Evolutionary conservation across 495 filamentous ascomycete genomes (phyloP).

Genomic region (Xylaria flabelliformis): DNA sequence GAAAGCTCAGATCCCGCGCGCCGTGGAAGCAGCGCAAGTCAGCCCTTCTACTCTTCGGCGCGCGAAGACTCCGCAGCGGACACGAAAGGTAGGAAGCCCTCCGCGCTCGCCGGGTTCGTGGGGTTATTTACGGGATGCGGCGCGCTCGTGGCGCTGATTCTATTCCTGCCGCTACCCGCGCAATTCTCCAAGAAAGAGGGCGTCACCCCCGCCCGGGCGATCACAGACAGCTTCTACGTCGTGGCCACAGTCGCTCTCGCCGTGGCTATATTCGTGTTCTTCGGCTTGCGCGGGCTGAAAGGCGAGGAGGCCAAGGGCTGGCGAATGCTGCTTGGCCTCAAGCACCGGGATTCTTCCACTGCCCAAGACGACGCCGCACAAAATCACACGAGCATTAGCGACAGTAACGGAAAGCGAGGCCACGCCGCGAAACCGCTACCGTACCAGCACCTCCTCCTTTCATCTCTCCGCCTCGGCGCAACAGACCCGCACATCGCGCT

Average conservation of each 20-base stretch:
- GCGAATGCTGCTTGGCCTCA: conserved; percentile 56
- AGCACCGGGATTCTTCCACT: conserved; percentile 17
- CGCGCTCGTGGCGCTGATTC: conserved; percentile 77
- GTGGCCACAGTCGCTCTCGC: conserved; percentile 74
- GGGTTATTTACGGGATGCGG: conserved; percentile 92
- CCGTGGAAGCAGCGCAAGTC: conserved; percentile 22
- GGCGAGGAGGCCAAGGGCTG: conserved; percentile 81
- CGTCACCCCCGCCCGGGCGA: conserved; percentile 68
- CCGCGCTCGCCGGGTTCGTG: conserved; percentile 84
- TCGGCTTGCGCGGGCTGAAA: conserved; percentile 78
- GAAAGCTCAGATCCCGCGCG: neutral
- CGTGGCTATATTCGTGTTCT: conserved; percentile 74
- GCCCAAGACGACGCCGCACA: too few relatives aligned
- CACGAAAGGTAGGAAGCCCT: conserved; percentile 46
- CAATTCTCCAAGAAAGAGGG: conserved; percentile 71
- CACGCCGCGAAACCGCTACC: conserved; percentile 40
- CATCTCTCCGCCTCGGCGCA: conserved; percentile 75
- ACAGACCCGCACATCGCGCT: conserved; percentile 78
- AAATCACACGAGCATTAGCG: too few relatives aligned
- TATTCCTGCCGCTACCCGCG: conserved; percentile 88
- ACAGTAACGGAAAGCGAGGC: too few relatives aligned
- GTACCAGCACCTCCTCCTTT: conserved; percentile 60
- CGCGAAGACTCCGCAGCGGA: conserved; percentile 32
- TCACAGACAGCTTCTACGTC: conserved; percentile 83
- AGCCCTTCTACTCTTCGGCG: conserved; percentile 24